Percentiles rank a stretch among this genome's conserved stretches.
phyloP scores from a whole-genome alignment of 257 asterid genomes.

The Fraxinus cuspidata region DNA sequence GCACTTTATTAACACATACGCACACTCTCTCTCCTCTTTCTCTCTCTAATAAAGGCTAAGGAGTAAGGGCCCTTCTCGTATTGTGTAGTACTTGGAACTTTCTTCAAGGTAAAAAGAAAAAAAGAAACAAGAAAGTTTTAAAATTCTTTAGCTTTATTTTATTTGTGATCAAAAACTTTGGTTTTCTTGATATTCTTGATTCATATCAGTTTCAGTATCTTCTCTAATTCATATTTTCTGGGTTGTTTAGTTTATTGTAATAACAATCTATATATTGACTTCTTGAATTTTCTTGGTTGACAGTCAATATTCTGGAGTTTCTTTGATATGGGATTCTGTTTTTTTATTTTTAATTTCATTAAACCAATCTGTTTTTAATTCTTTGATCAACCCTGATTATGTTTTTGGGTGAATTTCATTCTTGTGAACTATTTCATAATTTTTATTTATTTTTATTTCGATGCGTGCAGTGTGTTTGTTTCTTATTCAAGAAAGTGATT shows the following conservation, averaged over 20 bases:
- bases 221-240: constrained; percentile 3
- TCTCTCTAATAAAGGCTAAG: constrained; percentile 24
- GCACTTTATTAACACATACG: constrained; percentile 17
- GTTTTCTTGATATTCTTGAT: constrained; percentile 17
- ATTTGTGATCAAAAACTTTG: constrained; percentile 16
- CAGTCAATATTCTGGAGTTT: neutral
- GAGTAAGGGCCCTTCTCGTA: constrained; percentile 22
- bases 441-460: constrained; percentile 5
- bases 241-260: constrained; percentile 17
- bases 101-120: constrained; percentile 21
- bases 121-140: constrained; percentile 2
- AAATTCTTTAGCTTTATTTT: constrained; percentile 11
- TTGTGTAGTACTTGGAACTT: constrained; percentile 27
- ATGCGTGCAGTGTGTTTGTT: constrained; percentile 25
- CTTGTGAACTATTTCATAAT: neutral
- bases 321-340: constrained; percentile 5
- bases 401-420: neutral
- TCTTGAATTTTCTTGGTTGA: constrained; percentile 11
- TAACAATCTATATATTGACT: neutral
- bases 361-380: neutral
- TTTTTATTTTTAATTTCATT: constrained; percentile 1
- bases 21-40: constrained; percentile 18
- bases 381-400: constrained; percentile 19
- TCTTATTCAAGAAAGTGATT: constrained; percentile 39
- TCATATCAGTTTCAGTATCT: constrained; percentile 18